Conservation (phyloP, 495 filamentous ascomycete genomes). For the Terfezia claveryi region DNA sequence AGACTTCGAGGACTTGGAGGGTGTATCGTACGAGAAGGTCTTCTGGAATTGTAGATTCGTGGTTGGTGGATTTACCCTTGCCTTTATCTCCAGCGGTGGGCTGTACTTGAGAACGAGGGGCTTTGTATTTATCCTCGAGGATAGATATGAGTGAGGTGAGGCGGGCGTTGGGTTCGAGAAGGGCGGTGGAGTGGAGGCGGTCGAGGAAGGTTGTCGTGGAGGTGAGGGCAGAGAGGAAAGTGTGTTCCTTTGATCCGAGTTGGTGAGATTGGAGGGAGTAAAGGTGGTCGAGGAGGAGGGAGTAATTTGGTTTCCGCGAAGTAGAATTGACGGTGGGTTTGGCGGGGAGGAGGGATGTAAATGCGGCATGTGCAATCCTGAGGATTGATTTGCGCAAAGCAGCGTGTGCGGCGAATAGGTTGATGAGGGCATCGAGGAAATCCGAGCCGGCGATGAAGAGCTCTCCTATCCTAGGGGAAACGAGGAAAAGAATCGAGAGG, state of each 20-base stretch:
- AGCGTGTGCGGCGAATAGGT: neutral
- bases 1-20: neutral
- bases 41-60: too few relatives aligned
- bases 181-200: neutral
- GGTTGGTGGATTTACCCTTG: too few relatives aligned
- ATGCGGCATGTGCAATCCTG: neutral
- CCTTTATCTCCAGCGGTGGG: too few relatives aligned
- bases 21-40: too few relatives aligned
- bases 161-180: neutral
- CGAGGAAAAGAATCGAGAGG: constrained; percentile 5
- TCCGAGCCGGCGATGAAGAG: constrained; percentile 17
- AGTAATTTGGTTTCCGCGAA: neutral
- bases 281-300: neutral
- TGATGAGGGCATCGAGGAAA: constrained; percentile 6
- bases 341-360: neutral
- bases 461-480: constrained; percentile 6
- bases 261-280: neutral
- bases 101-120: neutral
- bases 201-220: neutral
- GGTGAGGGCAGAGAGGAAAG: neutral
- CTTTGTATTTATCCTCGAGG: neutral
- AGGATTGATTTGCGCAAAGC: neutral
- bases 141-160: neutral
- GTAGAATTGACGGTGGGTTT: too few relatives aligned
- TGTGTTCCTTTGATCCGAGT: neutral